Evolutionary conservation across 73 alveolate species (phyloP), one percentile per base, ranked within the genome.

Genomic region (Paraurostyla sp.): DNA sequence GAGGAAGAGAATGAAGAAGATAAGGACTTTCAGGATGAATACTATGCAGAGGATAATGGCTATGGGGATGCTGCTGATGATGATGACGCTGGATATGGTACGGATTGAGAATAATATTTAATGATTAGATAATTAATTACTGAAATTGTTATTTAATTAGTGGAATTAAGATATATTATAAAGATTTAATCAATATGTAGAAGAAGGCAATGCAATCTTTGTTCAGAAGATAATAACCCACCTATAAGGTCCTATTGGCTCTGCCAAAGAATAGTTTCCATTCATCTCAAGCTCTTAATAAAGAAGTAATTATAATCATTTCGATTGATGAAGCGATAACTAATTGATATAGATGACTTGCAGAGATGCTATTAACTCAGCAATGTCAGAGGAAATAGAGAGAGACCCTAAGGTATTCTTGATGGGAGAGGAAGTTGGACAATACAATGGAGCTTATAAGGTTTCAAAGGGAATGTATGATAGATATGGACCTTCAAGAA

Each of bases 341-440:
- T 6, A 51, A 4, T 13, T 18, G 0, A 1, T 50, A 11, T 82
- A 57, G 83, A 92, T 96, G 97, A 94, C 98, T 25, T 93, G 93
- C 82, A 92, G 98, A 90, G 98, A 96, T 25, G 99, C 98, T 29
- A 75, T 96, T 41, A 94, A 95, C 84, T 25, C 93, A 33, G 99
- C 99, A 0, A 93, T 96, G 94, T 97, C 90, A 50, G 99, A 96
- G 76, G 99, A 96, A 49, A 50, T 96, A 69, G 97, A 83, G 18
- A 89, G 97, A 87, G 99, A 96, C 83, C 89, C 90, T 27, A 88
- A 91, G 40, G 99, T 96, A 16, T 96, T 93, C 86, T 68, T 96
- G 30, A 93, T 95, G 76, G 99, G 99, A 7, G 99, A 96, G 49
- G 99, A 96, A 90, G 97, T 96, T 23, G 99, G 96, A 25, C 84